Percentiles rank a stretch among this genome's conserved stretches.
Conservation (phyloP, 108 stramenopile species). For the Thalassiosira profunda region DNA sequence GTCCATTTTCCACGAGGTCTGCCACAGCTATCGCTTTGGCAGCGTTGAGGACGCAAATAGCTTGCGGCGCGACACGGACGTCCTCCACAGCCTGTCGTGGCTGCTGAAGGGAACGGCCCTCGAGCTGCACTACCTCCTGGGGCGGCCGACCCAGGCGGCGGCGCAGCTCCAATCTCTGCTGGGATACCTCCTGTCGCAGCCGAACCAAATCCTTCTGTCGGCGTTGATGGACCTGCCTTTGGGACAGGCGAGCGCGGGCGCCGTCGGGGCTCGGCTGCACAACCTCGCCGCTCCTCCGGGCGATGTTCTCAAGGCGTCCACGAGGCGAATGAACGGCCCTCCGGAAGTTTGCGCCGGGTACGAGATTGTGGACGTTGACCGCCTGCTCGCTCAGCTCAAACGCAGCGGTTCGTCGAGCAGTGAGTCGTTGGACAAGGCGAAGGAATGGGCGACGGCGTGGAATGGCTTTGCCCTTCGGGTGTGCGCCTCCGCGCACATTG, state of each 20-base stretch:
- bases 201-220: constrained; percentile 31
- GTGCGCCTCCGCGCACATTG: constrained; percentile 59
- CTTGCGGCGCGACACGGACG: constrained; percentile 36
- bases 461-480: constrained; percentile 45
- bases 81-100: constrained; percentile 73
- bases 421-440: constrained; percentile 5
- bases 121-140: constrained; percentile 53
- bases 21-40: constrained; percentile 24
- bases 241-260: constrained; percentile 25
- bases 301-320: constrained; percentile 43
- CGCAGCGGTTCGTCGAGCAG: neutral
- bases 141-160: neutral
- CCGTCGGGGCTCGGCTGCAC: constrained; percentile 40
- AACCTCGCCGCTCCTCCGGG: constrained; percentile 34
- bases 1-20: constrained; percentile 48
- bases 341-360: constrained; percentile 55
- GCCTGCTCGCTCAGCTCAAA: constrained; percentile 19
- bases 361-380: constrained; percentile 46
- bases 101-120: constrained; percentile 68
- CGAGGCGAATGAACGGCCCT: constrained; percentile 38
- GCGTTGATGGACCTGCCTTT: constrained; percentile 40
- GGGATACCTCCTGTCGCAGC: constrained; percentile 37
- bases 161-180: constrained; percentile 32
- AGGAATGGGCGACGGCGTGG: constrained; percentile 63
- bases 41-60: constrained; percentile 34